Evolutionary conservation across 2,329 filamentous ascomycete species (phyloP).

Genomic region (Drechslerella dactyloides): DNA sequence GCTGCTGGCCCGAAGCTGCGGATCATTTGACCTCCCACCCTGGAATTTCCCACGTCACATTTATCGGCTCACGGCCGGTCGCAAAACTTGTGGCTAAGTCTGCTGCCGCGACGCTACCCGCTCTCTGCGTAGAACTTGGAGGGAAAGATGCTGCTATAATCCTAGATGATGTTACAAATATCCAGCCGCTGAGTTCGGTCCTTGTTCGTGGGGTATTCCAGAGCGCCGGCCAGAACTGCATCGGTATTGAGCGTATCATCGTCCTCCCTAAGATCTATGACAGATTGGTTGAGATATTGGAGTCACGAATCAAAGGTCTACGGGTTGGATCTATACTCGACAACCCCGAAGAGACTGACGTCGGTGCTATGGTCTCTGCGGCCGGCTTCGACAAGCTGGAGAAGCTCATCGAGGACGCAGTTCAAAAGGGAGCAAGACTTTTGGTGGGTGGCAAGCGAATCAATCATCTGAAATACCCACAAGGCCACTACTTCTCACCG

Average conservation of each 20-base stretch:
- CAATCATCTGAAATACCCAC: constrained; percentile 73
- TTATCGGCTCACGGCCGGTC: constrained; percentile 88
- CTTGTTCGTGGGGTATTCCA: constrained; percentile 94
- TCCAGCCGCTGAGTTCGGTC: constrained; percentile 77
- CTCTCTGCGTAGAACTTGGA: constrained; percentile 87
- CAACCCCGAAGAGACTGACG: constrained; percentile 68
- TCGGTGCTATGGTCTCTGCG: constrained; percentile 88
- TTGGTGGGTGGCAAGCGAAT: constrained; percentile 78
- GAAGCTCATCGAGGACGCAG: constrained; percentile 75
- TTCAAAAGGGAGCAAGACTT: constrained; percentile 77
- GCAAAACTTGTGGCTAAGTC: constrained; percentile 86
- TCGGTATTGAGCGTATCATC: constrained; percentile 93
- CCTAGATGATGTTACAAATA: constrained; percentile 76
- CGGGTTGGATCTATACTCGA: constrained; percentile 75
- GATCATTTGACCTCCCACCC: constrained; percentile 83
- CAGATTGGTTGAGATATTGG: constrained; percentile 71
- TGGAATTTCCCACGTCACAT: constrained; percentile 85
- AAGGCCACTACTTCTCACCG: constrained; percentile 89
- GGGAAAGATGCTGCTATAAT: constrained; percentile 93
- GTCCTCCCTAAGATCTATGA: constrained; percentile 78
- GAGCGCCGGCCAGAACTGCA: constrained; percentile 94
- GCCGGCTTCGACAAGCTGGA: constrained; percentile 78
- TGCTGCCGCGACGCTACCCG: constrained; percentile 83
- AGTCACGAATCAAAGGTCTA: constrained; percentile 74
- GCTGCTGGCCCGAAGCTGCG: constrained; percentile 86